Conservation (phyloP, 805 yeast species). For the Ogataea ganodermae region DNA sequence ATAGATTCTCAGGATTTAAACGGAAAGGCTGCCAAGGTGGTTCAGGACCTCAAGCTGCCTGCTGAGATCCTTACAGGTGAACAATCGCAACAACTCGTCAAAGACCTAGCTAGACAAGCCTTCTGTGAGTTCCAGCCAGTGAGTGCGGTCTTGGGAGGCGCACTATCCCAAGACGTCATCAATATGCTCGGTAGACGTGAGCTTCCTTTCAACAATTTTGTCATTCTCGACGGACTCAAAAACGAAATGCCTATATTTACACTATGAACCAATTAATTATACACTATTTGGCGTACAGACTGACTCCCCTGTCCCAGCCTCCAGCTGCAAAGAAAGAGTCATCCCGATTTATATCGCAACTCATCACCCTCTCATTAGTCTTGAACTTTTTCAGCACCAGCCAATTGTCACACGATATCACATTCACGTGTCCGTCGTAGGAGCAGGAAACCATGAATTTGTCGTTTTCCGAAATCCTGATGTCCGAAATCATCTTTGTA, state of each 20-base stretch:
- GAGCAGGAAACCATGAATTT: constrained; percentile 59
- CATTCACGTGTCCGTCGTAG: constrained; percentile 67
- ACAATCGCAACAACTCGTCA: constrained; percentile 39
- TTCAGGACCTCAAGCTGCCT: constrained; percentile 48
- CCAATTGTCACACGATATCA: constrained; percentile 77
- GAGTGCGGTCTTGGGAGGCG: constrained; percentile 87
- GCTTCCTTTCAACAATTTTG: constrained; percentile 78
- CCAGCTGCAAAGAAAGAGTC: constrained; percentile 54
- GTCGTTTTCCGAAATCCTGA: constrained; percentile 49
- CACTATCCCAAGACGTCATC: constrained; percentile 86
- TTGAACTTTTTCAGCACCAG: constrained; percentile 49
- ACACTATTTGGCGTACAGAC: constrained; percentile 38
- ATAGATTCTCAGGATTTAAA: constrained; percentile 35
- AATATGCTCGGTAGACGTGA: constrained; percentile 76
- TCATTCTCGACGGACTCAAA: constrained; percentile 70
- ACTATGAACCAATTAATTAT: constrained; percentile 32
- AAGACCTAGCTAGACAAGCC: constrained; percentile 48
- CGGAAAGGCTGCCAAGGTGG: constrained; percentile 32
- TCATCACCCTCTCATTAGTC: constrained; percentile 71
- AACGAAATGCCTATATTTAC: constrained; percentile 78
- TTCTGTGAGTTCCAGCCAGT: constrained; percentile 76
- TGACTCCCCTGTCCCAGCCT: constrained; percentile 85
- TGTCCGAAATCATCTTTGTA: constrained; percentile 65
- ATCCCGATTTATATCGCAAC: constrained; percentile 55
- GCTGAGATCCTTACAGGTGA: constrained; percentile 36